Evolutionary conservation across 2,329 filamentous ascomycete species (phyloP), one percentile per base, ranked within the genome.

Genomic region (Paraphaeosphaeria sporulosa): DNA sequence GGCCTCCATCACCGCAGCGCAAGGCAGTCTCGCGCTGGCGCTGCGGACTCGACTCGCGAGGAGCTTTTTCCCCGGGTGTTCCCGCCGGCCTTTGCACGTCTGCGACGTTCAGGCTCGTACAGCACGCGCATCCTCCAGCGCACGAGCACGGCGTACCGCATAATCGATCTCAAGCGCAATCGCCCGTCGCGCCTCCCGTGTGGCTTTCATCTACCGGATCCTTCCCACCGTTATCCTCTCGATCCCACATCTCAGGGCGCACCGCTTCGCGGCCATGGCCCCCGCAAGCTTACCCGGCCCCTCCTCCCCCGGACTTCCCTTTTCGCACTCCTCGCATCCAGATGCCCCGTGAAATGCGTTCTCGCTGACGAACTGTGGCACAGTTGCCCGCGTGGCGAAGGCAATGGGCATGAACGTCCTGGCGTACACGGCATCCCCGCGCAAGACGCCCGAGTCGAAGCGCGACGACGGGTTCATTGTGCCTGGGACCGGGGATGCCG

Each of bases 331-430:
- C 17, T 52, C 21, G 6, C n/a, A 43, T 8, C 17, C 42, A 17
- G 8, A 55, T 46, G 23, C 15, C 5, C 8, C 30, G 2, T 13
- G 30, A 7, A 30, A 30, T 36, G n/a, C 6, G 4, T 46, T 21
- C n/a, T 17, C 23, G 52, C 56, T 58, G 27, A 63, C 65, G 64
- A 27, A 63, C 56, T 55, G 49, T 63, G 27, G 48, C 40, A 59
- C 63, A 84, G 84, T 85, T 43, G 86, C 81, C 36, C 81, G 81
- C 27, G 83, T 92, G 3, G 85, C 85, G 12, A 82, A 82, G 15
- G 88, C 89, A 2, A 76, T 92, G 68, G 91, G 91, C 19, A 89
- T 92, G 84, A 82, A 87, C 30, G 86, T 94, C 0, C 82, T 93
- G 71, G 91, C 91, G 0, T 93, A 90, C 79, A 94, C 91, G 0